Evolutionary conservation across 1,284 basidiomycete species (phyloP).

Genomic region (Sanghuangporus sanghuang): DNA sequence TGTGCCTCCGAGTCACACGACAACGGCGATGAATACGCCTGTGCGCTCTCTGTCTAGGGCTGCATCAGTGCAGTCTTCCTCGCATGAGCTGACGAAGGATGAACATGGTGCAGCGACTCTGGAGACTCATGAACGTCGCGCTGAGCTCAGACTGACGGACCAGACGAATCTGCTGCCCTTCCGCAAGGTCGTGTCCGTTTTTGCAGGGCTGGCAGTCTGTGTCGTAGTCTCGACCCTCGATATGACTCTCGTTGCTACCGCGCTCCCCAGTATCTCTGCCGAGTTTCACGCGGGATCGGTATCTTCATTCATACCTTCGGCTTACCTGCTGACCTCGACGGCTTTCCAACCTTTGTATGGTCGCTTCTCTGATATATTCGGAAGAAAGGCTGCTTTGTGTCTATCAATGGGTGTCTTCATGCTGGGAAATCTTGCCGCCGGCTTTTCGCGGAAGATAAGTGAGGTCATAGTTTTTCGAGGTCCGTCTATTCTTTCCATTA

Average conservation of each 20-base stretch:
- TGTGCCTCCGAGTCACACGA: not conserved
- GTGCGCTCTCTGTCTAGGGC: not conserved
- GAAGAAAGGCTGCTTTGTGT: slow-evolving; percentile 61
- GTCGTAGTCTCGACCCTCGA: slow-evolving; percentile 53
- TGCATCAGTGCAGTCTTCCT: not conserved
- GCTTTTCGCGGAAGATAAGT: slow-evolving; percentile 57
- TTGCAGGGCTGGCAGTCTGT: slow-evolving; percentile 56
- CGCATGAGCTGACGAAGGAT: not conserved
- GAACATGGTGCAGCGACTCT: no score
- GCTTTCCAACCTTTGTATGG: slow-evolving; percentile 63
- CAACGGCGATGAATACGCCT: not conserved
- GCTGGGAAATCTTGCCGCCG: slow-evolving; percentile 54
- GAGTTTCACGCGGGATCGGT: slow-evolving; percentile 61
- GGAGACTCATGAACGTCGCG: not conserved
- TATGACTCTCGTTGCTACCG: slow-evolving; percentile 65
- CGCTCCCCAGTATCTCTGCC: slow-evolving; percentile 63
- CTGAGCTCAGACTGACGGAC: slow-evolving; percentile 44
- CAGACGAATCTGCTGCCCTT: slow-evolving; percentile 75
- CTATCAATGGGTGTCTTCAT: slow-evolving; percentile 57
- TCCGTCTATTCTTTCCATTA: not conserved
- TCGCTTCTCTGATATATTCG: slow-evolving; percentile 72
- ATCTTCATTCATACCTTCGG: slow-evolving; percentile 65
- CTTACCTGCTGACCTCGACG: slow-evolving; percentile 60
- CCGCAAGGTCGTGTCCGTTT: slow-evolving; percentile 58
- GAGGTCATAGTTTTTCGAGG: slow-evolving; percentile 71